phyloP scores from a whole-genome alignment of 2,329 filamentous ascomycete genomes.

The Trichoderma sp. region DNA sequence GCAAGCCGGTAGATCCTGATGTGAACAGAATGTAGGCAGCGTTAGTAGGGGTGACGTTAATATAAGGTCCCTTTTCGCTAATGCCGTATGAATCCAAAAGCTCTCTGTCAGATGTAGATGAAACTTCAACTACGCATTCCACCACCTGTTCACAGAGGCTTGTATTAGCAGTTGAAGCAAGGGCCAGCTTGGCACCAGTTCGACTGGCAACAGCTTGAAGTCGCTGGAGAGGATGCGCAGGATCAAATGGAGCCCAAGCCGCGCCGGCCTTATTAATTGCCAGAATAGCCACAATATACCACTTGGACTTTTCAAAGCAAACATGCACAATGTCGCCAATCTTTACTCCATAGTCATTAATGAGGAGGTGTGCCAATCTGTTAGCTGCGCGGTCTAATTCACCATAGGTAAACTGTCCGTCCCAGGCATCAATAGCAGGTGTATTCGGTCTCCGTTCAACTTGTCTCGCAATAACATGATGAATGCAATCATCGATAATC shows the following conservation, averaged over 20 bases:
- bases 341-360: not conserved
- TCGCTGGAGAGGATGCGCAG: slow-evolving; percentile 11
- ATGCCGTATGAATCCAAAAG: not conserved
- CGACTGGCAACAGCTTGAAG: not conserved
- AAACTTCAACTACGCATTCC: slow-evolving; percentile 5
- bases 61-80: not conserved
- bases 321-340: slow-evolving; percentile 17
- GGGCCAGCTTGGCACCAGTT: not conserved
- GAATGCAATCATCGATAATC: slow-evolving; percentile 15
- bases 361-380: slow-evolving; percentile 22
- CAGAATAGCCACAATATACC: slow-evolving; percentile 23
- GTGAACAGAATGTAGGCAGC: slow-evolving; percentile 11
- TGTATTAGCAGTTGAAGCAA: not conserved
- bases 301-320: slow-evolving; percentile 26
- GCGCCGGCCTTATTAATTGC: slow-evolving; percentile 22
- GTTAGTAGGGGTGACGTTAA: not conserved
- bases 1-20: slow-evolving; percentile 6
- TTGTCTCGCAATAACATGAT: slow-evolving; percentile 14
- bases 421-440: slow-evolving; percentile 26
- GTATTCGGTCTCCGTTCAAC: not conserved
- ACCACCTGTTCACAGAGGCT: not conserved
- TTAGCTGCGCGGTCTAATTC: slow-evolving; percentile 23
- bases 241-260: slow-evolving; percentile 24
- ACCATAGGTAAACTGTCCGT: slow-evolving; percentile 25
- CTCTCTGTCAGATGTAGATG: not conserved